Evolutionary conservation across 176 grass and related monocot species (phyloP).

Genomic region (Echinochloa phyllopogon): DNA sequence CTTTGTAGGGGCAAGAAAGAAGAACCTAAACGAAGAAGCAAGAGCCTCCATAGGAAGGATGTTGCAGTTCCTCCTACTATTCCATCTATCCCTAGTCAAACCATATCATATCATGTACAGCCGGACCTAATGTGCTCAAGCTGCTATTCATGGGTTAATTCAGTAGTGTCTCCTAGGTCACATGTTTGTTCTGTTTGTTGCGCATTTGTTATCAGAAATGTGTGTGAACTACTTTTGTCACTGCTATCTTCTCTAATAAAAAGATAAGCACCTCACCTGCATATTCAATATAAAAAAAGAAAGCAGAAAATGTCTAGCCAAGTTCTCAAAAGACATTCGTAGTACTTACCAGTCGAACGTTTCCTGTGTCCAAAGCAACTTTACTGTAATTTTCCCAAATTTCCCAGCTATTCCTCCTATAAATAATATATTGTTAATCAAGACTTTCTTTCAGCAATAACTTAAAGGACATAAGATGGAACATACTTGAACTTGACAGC

Average conservation of each 20-base stretch:
- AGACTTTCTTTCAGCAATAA: neutral
- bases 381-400: conserved; percentile 98
- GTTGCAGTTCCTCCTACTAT: neutral
- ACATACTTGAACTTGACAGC: conserved; percentile 88
- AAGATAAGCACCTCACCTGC: neutral
- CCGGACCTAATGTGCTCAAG: neutral
- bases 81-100: neutral
- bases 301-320: neutral
- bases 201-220: neutral
- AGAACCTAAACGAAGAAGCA: neutral
- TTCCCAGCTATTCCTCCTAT: conserved; percentile 97
- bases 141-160: neutral
- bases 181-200: neutral
- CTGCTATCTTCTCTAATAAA: neutral
- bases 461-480: conserved; percentile 29
- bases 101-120: neutral
- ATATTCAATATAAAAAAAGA: neutral
- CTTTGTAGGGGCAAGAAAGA: conserved; percentile 11
- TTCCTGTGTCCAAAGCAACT: conserved; percentile 81
- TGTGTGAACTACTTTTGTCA: neutral
- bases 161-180: neutral
- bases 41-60: neutral
- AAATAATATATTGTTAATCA: conserved; percentile 35
- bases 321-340: neutral
- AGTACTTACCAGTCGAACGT: conserved; percentile 67